phyloP scores from a whole-genome alignment of 2,329 filamentous ascomycete genomes.

The Trichoderma lentiforme region DNA sequence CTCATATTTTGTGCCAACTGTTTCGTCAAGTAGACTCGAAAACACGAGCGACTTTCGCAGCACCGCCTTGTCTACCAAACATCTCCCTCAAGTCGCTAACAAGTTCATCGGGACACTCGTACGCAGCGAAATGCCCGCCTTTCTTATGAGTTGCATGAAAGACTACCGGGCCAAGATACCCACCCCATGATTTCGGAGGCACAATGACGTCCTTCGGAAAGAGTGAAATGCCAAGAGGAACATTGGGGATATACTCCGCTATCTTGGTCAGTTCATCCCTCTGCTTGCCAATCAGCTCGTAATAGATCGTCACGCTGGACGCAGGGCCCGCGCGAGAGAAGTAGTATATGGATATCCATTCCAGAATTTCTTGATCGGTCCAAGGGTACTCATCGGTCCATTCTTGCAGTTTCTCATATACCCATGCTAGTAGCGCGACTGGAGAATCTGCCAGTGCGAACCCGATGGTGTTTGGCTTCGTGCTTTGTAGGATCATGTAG shows the following conservation, averaged over 20 bases:
- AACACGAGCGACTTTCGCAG: neutral
- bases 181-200: conserved; percentile 53
- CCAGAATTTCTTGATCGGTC: conserved; percentile 73
- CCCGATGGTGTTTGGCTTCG: conserved; percentile 69
- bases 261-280: conserved; percentile 21
- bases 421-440: conserved; percentile 69
- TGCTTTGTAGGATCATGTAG: conserved; percentile 43
- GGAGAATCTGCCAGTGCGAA: conserved; percentile 69
- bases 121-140: conserved; percentile 61
- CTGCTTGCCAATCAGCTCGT: conserved; percentile 54
- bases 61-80: conserved; percentile 10
- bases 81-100: conserved; percentile 48
- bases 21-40: neutral
- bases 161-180: conserved; percentile 59
- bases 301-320: conserved; percentile 68
- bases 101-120: conserved; percentile 53
- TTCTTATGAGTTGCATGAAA: conserved; percentile 49
- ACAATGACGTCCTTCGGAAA: conserved; percentile 58
- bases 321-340: conserved; percentile 67
- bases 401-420: conserved; percentile 75
- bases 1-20: neutral
- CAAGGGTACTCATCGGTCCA: conserved; percentile 72
- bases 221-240: conserved; percentile 47
- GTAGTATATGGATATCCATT: conserved; percentile 71
- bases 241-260: conserved; percentile 31